These are phyloP conservation scores for Tremellales sp. DNA, from an alignment of 1,284 basidiomycete species.

Conservation along the genomic window DNA sequence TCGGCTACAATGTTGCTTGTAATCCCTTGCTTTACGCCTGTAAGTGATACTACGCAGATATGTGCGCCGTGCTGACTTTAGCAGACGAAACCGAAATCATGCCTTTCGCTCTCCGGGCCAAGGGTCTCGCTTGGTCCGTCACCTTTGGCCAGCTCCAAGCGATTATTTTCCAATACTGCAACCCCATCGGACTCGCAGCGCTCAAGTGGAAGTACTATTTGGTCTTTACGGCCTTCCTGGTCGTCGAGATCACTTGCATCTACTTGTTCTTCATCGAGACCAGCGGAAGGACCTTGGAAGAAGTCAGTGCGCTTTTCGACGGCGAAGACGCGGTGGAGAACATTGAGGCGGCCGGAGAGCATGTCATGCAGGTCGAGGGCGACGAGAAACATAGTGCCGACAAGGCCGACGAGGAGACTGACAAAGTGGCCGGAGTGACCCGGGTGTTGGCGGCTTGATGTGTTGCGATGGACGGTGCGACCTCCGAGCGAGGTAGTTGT, in stretches of 20 bases:
- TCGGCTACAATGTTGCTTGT: slow-evolving; percentile 13
- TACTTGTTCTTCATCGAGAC: slow-evolving; percentile 31
- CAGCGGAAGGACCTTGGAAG: slow-evolving; percentile 18
- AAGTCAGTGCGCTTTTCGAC: slow-evolving; percentile 18
- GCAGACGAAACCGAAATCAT: slow-evolving; percentile 28
- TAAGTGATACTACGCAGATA: too few relatives aligned
- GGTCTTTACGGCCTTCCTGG: slow-evolving; percentile 19
- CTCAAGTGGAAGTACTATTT: slow-evolving; percentile 29
- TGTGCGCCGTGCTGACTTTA: slow-evolving; percentile 8
- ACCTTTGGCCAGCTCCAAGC: slow-evolving; percentile 9
- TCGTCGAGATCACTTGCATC: slow-evolving; percentile 14
- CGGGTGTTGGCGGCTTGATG: too few relatives aligned
- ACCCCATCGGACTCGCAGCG: slow-evolving; percentile 21
- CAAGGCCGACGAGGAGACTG: not conserved
- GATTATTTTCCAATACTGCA: slow-evolving; percentile 22
- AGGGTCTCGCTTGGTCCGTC: slow-evolving; percentile 22
- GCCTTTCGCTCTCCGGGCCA: slow-evolving; percentile 25
- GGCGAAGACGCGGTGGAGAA: not conserved
- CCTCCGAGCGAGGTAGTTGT: too few relatives aligned
- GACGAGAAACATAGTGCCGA: too few relatives aligned
- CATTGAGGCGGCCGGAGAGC: not conserved
- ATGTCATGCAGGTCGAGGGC: not conserved
- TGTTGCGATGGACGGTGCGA: too few relatives aligned
- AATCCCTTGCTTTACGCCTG: too few relatives aligned
- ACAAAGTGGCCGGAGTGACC: too few relatives aligned